Percentiles rank a stretch among this genome's conserved stretches.
Conservation (phyloP, 805 yeast genomes). For the Ascoidea asiatica region DNA sequence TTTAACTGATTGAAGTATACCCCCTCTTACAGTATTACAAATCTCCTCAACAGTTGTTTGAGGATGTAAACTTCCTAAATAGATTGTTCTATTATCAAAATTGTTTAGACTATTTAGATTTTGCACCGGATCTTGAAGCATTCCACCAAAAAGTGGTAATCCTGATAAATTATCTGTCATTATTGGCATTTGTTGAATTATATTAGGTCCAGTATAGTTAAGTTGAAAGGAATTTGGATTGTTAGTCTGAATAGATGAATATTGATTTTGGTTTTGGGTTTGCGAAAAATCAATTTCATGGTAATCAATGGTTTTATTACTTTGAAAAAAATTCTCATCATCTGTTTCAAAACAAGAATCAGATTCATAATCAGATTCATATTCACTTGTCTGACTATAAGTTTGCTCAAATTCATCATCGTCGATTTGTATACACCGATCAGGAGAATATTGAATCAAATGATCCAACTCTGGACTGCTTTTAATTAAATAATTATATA, state of each 20-base stretch:
- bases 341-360: slow-evolving; percentile 4
- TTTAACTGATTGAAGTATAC: slow-evolving; percentile 50
- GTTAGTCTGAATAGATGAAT: neutral
- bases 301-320: neutral
- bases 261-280: neutral
- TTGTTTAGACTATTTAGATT: neutral
- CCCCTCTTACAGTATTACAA: slow-evolving; percentile 68
- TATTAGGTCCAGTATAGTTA: neutral
- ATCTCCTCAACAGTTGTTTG: slow-evolving; percentile 57
- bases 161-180: neutral
- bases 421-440: slow-evolving; percentile 9
- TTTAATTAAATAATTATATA: slow-evolving; percentile 3
- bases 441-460: slow-evolving; percentile 4
- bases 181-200: too few species aligned
- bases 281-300: neutral
- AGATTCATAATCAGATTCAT: slow-evolving; percentile 5
- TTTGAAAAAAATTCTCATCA: neutral
- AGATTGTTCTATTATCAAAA: slow-evolving; percentile 51
- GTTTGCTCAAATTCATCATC: slow-evolving; percentile 9
- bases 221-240: too few species aligned
- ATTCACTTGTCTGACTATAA: slow-evolving; percentile 6
- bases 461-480: neutral
- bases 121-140: slow-evolving; percentile 5
- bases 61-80: slow-evolving; percentile 52
- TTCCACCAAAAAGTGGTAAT: too few species aligned